Evolutionary conservation across 148 eudicot species (phyloP).

Genomic region (Chenopodium berlandieri): DNA sequence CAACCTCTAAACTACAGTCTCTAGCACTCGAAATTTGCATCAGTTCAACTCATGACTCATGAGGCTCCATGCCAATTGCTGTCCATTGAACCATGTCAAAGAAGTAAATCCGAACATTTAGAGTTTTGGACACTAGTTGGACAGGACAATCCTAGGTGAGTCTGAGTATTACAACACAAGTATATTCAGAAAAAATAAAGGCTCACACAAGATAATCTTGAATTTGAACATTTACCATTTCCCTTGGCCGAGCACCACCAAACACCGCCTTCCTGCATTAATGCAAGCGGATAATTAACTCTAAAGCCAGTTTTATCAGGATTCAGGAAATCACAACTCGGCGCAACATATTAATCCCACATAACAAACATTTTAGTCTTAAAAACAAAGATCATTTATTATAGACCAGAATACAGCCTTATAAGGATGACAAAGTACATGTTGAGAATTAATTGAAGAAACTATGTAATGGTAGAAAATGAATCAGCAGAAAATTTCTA

Average conservation of each 20-base stretch:
- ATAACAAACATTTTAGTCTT: background rate
- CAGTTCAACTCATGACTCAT: background rate
- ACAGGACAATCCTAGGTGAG: background rate
- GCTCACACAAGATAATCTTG: background rate
- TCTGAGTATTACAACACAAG: background rate
- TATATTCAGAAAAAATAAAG: background rate
- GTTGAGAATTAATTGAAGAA: background rate
- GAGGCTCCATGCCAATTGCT: background rate
- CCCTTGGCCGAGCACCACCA: constrained; percentile 87
- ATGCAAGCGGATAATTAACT: constrained; percentile 8
- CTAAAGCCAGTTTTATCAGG: background rate
- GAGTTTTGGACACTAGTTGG: background rate
- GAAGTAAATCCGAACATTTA: background rate
- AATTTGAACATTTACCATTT: constrained; percentile 48
- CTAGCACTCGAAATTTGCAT: background rate
- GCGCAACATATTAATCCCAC: background rate
- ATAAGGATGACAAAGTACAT: background rate
- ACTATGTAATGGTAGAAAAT: background rate
- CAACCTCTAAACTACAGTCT: background rate
- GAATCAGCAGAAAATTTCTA: background rate
- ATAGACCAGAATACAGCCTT: background rate
- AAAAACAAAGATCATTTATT: background rate
- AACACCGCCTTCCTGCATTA: constrained; percentile 56
- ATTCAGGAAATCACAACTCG: background rate
- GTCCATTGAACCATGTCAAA: background rate